A percentile compares a stretch with the other conserved stretches of the same genome.
phyloP scores from a whole-genome alignment of 768 basidiomycete genomes.

The Boletus sp. region DNA sequence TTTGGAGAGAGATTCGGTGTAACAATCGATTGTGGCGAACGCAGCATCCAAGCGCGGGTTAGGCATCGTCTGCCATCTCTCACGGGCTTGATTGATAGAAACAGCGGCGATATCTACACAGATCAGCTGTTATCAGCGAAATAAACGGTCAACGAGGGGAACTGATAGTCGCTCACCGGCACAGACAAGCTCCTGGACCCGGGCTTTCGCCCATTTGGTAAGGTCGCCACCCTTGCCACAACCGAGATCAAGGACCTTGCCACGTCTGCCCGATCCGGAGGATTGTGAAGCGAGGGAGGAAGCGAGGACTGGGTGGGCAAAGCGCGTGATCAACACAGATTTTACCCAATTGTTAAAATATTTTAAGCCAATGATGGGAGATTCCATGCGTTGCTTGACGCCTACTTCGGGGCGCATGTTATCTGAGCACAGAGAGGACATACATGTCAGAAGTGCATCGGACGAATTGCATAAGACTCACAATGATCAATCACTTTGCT shows the following conservation, averaged over 20 bases:
- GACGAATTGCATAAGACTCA: conserved; percentile 37
- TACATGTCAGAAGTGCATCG: conserved; percentile 3
- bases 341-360: conserved; percentile 99
- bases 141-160: neutral
- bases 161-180: conserved; percentile 56
- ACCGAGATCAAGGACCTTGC: conserved; percentile 92
- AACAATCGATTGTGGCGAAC: conserved; percentile 90
- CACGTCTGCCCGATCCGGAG: conserved; percentile 36
- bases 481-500: conserved; percentile 78
- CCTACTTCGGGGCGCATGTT: conserved; percentile 93
- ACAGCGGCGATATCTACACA: conserved; percentile 80
- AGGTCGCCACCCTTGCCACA: conserved; percentile 99
- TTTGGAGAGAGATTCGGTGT: conserved; percentile 64
- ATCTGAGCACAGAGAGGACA: conserved; percentile 47
- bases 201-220: conserved; percentile 91
- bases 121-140: neutral
- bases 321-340: conserved; percentile 91
- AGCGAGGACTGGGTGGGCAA: conserved; percentile 69
- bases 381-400: conserved; percentile 76
- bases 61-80: conserved; percentile 58
- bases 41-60: conserved; percentile 65
- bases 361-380: conserved; percentile 95
- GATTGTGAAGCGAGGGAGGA: conserved; percentile 31
- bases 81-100: conserved; percentile 85
- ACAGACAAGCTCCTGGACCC: conserved; percentile 73